Conservation (phyloP, 1,284 basidiomycete genomes). For the Fomitopsis betulina region DNA sequence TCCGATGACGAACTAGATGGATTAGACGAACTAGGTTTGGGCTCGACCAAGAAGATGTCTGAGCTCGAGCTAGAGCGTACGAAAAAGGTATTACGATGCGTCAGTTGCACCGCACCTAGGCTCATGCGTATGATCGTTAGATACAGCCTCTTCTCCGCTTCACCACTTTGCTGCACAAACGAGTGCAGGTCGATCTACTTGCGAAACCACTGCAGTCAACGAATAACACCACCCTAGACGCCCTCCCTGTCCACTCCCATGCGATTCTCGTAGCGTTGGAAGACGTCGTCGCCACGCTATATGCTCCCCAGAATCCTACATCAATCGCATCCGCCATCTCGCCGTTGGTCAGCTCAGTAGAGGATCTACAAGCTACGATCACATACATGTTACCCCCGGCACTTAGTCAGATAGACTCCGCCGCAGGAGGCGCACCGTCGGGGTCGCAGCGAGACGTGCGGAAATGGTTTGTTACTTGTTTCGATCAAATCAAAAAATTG, state of each 20-base stretch:
- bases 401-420: too few species aligned
- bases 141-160: constrained; percentile 55
- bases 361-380: constrained; percentile 31
- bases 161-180: constrained; percentile 57
- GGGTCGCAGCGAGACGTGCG: constrained; percentile 21
- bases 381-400: neutral
- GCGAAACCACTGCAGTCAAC: constrained; percentile 16
- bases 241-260: constrained; percentile 44
- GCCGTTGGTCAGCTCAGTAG: constrained; percentile 32
- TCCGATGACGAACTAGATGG: constrained; percentile 53
- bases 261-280: constrained; percentile 50
- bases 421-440: constrained; percentile 20
- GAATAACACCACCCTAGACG: constrained; percentile 36
- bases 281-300: constrained; percentile 59
- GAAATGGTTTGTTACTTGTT: constrained; percentile 59
- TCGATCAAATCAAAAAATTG: constrained; percentile 46
- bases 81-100: constrained; percentile 19
- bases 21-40: constrained; percentile 65
- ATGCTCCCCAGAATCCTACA: constrained; percentile 51
- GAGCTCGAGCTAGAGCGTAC: constrained; percentile 22
- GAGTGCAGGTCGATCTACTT: constrained; percentile 48
- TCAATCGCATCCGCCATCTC: constrained; percentile 36
- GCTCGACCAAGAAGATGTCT: constrained; percentile 25
- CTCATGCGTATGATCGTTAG: constrained; percentile 29
- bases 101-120: neutral